phyloP scores from a whole-genome alignment of 805 yeast species.

The Wickerhamiella spandovensis region DNA sequence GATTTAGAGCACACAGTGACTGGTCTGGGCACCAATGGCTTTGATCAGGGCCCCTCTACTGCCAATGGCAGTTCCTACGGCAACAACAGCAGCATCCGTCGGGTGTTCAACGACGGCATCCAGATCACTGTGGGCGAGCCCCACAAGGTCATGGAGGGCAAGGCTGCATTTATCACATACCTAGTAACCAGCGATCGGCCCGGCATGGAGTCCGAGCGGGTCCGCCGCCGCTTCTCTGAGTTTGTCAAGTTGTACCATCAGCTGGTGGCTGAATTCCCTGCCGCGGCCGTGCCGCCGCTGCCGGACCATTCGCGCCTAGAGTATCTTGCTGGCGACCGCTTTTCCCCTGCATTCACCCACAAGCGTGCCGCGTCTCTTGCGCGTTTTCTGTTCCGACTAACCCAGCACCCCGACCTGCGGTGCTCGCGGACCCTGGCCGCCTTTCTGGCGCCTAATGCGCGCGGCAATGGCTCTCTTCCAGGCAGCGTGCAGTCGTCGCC shows the following conservation, averaged over 20 bases:
- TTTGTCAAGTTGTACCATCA: slow-evolving; percentile 67
- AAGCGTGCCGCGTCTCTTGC: slow-evolving; percentile 71
- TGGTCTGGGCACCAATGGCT: background rate
- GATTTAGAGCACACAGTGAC: background rate
- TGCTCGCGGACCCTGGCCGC: slow-evolving; percentile 57
- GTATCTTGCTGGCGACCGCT: slow-evolving; percentile 87
- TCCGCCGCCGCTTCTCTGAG: slow-evolving; percentile 78
- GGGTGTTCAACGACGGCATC: slow-evolving; percentile 8
- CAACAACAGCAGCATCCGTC: background rate
- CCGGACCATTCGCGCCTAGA: slow-evolving; percentile 89
- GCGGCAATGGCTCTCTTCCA: background rate
- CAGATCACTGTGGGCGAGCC: slow-evolving; percentile 15
- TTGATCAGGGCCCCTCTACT: background rate
- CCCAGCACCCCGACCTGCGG: slow-evolving; percentile 59
- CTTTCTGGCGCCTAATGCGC: slow-evolving; percentile 46
- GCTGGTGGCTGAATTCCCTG: slow-evolving; percentile 65
- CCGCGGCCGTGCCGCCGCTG: slow-evolving; percentile 78
- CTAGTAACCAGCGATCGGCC: slow-evolving; percentile 40
- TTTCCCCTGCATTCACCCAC: slow-evolving; percentile 68
- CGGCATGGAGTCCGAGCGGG: slow-evolving; percentile 21
- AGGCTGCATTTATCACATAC: slow-evolving; percentile 53
- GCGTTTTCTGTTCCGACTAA: slow-evolving; percentile 58
- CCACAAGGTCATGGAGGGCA: slow-evolving; percentile 18
- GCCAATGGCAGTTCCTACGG: background rate
- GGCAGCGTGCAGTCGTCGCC: background rate